These are phyloP conservation scores for Blastobotrys ciferrii DNA, from an alignment of 1,139 yeast genomes.

Conservation along the genomic window DNA sequence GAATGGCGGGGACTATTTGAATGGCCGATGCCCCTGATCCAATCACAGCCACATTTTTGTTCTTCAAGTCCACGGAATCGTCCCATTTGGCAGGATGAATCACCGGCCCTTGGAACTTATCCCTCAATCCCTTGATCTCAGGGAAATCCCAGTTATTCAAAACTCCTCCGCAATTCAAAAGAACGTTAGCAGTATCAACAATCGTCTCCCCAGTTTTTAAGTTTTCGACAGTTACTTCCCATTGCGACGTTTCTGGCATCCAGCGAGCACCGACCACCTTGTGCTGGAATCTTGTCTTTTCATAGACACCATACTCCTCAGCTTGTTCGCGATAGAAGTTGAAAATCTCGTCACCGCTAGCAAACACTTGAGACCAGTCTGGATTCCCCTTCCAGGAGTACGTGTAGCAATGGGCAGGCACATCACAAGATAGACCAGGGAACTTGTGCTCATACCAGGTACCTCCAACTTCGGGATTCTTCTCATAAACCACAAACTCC, in stretches of 20 bases:
- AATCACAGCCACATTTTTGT: conserved; percentile 42
- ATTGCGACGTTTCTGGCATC: conserved; percentile 35
- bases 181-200: conserved; percentile 36
- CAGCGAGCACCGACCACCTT: conserved; percentile 37
- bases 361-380: conserved; percentile 40
- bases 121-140: conserved; percentile 28
- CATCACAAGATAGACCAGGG: conserved; percentile 49
- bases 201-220: conserved; percentile 12
- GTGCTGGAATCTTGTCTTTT: conserved; percentile 37
- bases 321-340: conserved; percentile 45
- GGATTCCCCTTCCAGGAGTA: conserved; percentile 39
- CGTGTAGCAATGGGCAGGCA: conserved; percentile 52
- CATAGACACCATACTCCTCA: conserved; percentile 38
- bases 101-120: conserved; percentile 45
- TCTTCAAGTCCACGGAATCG: conserved; percentile 38
- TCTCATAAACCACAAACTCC: conserved; percentile 39
- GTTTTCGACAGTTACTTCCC: conserved; percentile 39
- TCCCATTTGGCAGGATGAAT: conserved; percentile 42
- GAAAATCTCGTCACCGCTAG: conserved; percentile 50
- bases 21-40: conserved; percentile 51
- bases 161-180: conserved; percentile 40
- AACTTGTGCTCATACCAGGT: conserved; percentile 54
- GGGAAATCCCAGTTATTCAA: conserved; percentile 33
- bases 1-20: conserved; percentile 36
- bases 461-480: conserved; percentile 49